Evolutionary conservation across 768 basidiomycete genomes (phyloP), one percentile per base, ranked within the genome.

Genomic region (Boletus huronensis): DNA sequence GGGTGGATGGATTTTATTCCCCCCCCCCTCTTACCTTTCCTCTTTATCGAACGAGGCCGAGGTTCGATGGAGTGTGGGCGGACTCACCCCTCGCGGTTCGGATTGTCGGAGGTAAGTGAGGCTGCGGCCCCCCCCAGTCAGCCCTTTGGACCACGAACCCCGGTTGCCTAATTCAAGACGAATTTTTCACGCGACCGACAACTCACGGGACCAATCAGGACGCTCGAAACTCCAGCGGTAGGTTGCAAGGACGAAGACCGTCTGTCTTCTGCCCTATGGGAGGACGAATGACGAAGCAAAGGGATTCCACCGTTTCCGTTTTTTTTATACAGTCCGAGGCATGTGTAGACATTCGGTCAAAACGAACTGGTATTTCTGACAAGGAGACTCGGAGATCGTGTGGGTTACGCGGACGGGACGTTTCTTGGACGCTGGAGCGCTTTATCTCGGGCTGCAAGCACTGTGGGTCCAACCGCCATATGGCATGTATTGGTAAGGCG

Each of bases 111-210:
- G 32, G 52, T 13, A 35, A 7, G 52, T 13, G 29, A 7, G 41
- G 38, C 38, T 29, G 32, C 23, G 23, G n/a, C n/a, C n/a, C n/a
- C 23, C 16, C n/a, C 26, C 26, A 28, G 23, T 25, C 41, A 28
- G 25, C 5, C 39, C 1, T 34, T 35, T 17, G 19, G 25, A 23
- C n/a, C 34, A n/a, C 47, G 16, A 13, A 17, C 23, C 13, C 13
- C 19, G 23, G 1, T 21, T 43, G 42, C 36, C 54, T 17, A 55
- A 55, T 55, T 55, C 54, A 43, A 55, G 28, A 19, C 21, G 14
- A 17, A 34, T n/a, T 36, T 23, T 56, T 56, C 55, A 56, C 55
- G 53, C 55, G 45, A 47, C n/a, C 10, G 36, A 38, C n/a, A 38
- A 36, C 36, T 38, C 36, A 38, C 36, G 36, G 36, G 5, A 38